phyloP scores from a whole-genome alignment of 495 filamentous ascomycete species.

The Talaromyces nanjingensis region DNA sequence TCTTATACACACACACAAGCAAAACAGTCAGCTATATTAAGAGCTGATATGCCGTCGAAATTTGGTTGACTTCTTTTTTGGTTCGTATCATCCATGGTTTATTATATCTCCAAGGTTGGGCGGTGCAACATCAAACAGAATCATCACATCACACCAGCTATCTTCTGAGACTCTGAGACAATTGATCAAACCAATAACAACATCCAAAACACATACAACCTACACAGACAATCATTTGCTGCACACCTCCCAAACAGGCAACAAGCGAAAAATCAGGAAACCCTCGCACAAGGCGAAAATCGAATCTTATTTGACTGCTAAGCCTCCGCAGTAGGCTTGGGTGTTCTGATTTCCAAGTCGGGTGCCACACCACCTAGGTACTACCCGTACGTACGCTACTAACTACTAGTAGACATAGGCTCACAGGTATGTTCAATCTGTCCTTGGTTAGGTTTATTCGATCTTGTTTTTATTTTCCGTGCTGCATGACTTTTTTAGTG shows the following conservation, averaged over 20 bases:
- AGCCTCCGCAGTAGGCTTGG: not conserved
- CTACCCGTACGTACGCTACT: not conserved
- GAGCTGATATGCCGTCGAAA: not conserved
- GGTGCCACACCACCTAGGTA: not conserved
- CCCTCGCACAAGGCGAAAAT: not conserved
- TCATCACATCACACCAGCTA: constrained; percentile 1
- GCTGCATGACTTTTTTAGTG: not conserved
- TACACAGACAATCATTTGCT: not conserved
- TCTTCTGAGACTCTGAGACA: not conserved
- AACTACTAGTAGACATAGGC: not conserved
- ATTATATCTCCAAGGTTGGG: not conserved
- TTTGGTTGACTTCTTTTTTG: not conserved
- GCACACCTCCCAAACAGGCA: constrained; percentile 1
- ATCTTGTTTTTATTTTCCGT: constrained; percentile 5
- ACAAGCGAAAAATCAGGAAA: not conserved
- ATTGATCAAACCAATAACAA: not conserved
- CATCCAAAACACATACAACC: not conserved
- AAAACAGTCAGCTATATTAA: not conserved
- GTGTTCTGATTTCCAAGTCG: not conserved
- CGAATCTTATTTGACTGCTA: not conserved
- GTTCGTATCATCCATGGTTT: not conserved
- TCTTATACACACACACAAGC: not conserved
- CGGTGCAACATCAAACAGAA: not conserved
- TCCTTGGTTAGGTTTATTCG: not conserved
- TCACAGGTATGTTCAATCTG: constrained; percentile 1